phyloP scores from a whole-genome alignment of 805 yeast genomes.

The Saturnispora saitoi region DNA sequence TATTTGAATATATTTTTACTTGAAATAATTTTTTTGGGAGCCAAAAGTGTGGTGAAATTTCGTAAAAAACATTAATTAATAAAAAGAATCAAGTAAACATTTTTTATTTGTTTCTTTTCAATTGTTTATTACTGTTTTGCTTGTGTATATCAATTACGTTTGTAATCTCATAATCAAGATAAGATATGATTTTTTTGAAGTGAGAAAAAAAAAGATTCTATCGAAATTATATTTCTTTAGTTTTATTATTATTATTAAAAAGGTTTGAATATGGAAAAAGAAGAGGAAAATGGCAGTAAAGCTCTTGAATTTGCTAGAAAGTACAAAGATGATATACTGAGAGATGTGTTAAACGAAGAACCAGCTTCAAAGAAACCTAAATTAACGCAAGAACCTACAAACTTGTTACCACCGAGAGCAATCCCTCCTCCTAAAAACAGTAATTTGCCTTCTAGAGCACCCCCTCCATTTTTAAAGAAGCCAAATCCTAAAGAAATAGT shows the following conservation, averaged over 20 bases:
- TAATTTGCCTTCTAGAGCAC: conserved; percentile 8
- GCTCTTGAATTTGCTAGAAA: conserved; percentile 1
- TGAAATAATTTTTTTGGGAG: too few relatives aligned
- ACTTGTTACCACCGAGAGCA: conserved; percentile 5
- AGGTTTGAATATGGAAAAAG: background rate
- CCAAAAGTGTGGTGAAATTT: too few relatives aligned
- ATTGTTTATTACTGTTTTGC: too few relatives aligned
- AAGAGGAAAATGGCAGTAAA: background rate
- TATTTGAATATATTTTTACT: too few relatives aligned
- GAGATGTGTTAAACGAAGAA: background rate
- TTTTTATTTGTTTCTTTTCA: too few relatives aligned
- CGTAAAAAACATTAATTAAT: too few relatives aligned
- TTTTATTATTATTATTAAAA: background rate
- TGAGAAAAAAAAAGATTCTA: too few relatives aligned
- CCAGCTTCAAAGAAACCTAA: conserved; percentile 6
- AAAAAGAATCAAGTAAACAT: too few relatives aligned
- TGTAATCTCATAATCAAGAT: too few relatives aligned
- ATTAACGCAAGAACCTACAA: background rate
- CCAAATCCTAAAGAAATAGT: background rate
- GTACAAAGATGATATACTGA: background rate
- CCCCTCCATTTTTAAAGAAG: background rate
- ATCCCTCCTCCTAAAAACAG: background rate
- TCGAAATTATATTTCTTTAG: too few relatives aligned
- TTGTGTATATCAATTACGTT: too few relatives aligned
- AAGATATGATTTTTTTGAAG: too few relatives aligned